Conservation (phyloP, 163 green algal species). For the Scenedesmus sp. region DNA sequence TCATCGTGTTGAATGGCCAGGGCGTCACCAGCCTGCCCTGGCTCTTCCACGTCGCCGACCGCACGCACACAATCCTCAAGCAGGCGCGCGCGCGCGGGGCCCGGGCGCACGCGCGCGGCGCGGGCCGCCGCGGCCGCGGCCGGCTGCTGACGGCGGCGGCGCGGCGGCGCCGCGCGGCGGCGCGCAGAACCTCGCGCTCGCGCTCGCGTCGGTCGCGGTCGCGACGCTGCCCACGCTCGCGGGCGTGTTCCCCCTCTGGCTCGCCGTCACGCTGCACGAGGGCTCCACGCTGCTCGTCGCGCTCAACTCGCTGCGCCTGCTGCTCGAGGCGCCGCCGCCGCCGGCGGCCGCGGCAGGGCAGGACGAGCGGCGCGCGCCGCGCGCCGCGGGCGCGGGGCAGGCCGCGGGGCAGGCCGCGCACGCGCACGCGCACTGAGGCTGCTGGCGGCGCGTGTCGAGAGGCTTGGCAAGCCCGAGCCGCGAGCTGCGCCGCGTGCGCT, state of each 20-base stretch:
- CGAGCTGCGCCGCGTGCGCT: too few relatives aligned
- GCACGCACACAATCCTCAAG: constrained; percentile 65
- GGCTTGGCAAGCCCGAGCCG: too few relatives aligned
- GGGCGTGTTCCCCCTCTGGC: constrained; percentile 91
- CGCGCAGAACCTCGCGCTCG: constrained; percentile 84
- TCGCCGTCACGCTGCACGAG: constrained; percentile 95
- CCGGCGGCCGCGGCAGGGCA: background rate
- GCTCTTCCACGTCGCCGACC: constrained; percentile 72
- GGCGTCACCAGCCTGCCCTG: constrained; percentile 80
- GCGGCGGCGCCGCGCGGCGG: too few relatives aligned
- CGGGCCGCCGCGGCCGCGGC: background rate
- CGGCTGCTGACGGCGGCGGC: background rate
- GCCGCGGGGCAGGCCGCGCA: background rate
- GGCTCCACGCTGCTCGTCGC: constrained; percentile 93
- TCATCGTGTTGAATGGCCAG: constrained; percentile 80
- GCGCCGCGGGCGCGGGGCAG: too few relatives aligned
- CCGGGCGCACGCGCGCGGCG: too few relatives aligned
- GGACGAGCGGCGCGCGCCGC: too few relatives aligned
- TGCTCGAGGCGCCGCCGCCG: constrained; percentile 49
- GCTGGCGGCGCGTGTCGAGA: too few relatives aligned
- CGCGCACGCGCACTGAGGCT: background rate
- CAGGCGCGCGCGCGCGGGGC: too few relatives aligned
- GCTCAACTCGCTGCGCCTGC: constrained; percentile 87
- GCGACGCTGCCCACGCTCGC: constrained; percentile 80
- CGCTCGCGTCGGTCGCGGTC: constrained; percentile 75